Evolutionary conservation across 441 rosid genomes (phyloP).

Genomic region (Pelargonium cotyledonis): DNA sequence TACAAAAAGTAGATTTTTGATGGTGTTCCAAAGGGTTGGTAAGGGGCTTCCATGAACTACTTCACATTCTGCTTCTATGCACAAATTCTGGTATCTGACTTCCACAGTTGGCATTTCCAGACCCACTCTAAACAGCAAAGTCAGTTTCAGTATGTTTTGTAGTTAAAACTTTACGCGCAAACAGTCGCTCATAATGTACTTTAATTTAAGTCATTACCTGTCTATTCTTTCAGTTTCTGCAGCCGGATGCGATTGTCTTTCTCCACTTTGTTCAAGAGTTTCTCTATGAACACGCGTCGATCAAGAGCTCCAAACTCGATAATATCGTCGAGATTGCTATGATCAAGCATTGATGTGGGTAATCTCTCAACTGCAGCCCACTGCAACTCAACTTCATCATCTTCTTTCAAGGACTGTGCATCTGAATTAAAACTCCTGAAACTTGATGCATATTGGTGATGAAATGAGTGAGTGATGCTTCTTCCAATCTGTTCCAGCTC

Average conservation of each 20-base stretch:
- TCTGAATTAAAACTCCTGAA: neutral
- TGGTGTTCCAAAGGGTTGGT: slow-evolving; percentile 22
- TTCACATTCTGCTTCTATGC: slow-evolving; percentile 14
- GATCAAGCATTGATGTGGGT: slow-evolving; percentile 23
- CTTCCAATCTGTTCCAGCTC: too few relatives aligned
- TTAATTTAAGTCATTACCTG: slow-evolving; percentile 16
- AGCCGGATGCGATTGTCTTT: slow-evolving; percentile 32
- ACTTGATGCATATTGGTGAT: neutral
- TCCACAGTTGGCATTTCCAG: slow-evolving; percentile 19
- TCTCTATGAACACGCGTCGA: slow-evolving; percentile 28
- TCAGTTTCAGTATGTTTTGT: neutral
- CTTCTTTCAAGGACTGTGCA: slow-evolving; percentile 4
- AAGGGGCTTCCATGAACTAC: slow-evolving; percentile 1
- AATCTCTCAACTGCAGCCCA: slow-evolving; percentile 36
- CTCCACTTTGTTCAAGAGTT: slow-evolving; percentile 24
- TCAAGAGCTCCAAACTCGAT: slow-evolving; percentile 25
- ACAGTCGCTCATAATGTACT: too few relatives aligned
- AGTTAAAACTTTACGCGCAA: too few relatives aligned
- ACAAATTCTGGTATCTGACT: slow-evolving; percentile 21
- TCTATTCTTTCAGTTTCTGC: slow-evolving; percentile 26
- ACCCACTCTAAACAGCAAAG: slow-evolving; percentile 13
- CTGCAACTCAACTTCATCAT: slow-evolving; percentile 23
- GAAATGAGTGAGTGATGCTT: too few relatives aligned
- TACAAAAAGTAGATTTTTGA: slow-evolving; percentile 17
- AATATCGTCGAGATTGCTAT: slow-evolving; percentile 21